Evolutionary conservation across 495 filamentous ascomycete genomes (phyloP).

Genomic region (Cercophora scortea): DNA sequence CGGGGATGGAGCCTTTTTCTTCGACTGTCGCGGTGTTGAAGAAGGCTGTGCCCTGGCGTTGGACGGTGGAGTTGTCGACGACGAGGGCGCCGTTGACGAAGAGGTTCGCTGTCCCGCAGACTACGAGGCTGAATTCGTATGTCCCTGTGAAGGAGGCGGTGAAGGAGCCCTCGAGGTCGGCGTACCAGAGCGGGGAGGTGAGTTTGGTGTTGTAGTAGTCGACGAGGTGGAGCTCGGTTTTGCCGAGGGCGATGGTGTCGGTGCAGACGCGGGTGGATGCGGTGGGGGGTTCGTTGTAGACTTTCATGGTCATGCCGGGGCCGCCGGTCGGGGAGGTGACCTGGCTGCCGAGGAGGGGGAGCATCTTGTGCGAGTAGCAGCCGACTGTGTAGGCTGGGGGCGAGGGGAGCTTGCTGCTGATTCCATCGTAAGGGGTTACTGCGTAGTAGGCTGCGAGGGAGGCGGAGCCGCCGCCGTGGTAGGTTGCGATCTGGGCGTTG

Average conservation of each 20-base stretch:
- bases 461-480: conserved; percentile 65
- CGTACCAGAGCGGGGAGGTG: conserved; percentile 48
- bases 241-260: conserved; percentile 47
- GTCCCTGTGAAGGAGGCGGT: conserved; percentile 45
- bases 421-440: conserved; percentile 59
- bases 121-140: conserved; percentile 56
- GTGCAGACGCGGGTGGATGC: conserved; percentile 36
- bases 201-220: conserved; percentile 56
- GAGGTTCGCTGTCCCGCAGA: conserved; percentile 58
- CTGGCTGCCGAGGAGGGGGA: conserved; percentile 46
- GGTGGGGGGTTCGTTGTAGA: conserved; percentile 49
- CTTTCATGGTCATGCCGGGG: conserved; percentile 50
- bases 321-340: conserved; percentile 42
- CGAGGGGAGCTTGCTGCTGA: conserved; percentile 40
- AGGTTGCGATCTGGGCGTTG: conserved; percentile 61
- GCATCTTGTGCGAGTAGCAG: conserved; percentile 52
- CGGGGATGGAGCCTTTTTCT: conserved; percentile 45
- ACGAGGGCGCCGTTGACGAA: conserved; percentile 58
- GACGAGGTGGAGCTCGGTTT: conserved; percentile 50
- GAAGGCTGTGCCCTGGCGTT: conserved; percentile 54
- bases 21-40: conserved; percentile 55
- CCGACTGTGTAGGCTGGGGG: conserved; percentile 44
- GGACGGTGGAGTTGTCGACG: conserved; percentile 58
- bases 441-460: conserved; percentile 60
- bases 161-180: conserved; percentile 52